phyloP scores from a whole-genome alignment of 2,329 filamentous ascomycete species.

The Fusarium stilboides region DNA sequence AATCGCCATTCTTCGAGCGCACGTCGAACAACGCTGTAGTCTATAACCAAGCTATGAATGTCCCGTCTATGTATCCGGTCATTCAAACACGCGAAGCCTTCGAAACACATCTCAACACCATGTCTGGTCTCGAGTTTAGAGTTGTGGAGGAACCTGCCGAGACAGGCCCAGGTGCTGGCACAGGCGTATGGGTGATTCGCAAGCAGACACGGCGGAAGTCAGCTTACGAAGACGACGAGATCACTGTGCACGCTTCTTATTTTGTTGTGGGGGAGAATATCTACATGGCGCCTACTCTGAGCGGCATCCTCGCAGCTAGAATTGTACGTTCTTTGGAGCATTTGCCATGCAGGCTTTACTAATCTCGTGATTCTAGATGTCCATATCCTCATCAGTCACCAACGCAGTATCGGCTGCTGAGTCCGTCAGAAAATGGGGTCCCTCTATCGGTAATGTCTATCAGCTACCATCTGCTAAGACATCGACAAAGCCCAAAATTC shows the following conservation, averaged over 20 bases:
- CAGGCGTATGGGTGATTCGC: slow-evolving; percentile 78
- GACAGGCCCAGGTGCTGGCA: slow-evolving; percentile 74
- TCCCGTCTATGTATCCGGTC: slow-evolving; percentile 69
- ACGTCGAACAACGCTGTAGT: slow-evolving; percentile 78
- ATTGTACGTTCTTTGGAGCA: slow-evolving; percentile 61
- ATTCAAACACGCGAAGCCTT: slow-evolving; percentile 75
- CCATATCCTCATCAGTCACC: slow-evolving; percentile 69
- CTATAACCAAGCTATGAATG: slow-evolving; percentile 73
- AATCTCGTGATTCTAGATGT: slow-evolving; percentile 58
- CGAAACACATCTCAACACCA: slow-evolving; percentile 73
- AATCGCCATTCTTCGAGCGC: slow-evolving; percentile 77
- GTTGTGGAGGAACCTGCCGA: slow-evolving; percentile 77
- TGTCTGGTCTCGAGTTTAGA: slow-evolving; percentile 77
- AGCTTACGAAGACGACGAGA: slow-evolving; percentile 68
- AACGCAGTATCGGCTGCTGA: slow-evolving; percentile 67
- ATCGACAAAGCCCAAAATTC: slow-evolving; percentile 48
- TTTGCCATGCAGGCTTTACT: slow-evolving; percentile 7
- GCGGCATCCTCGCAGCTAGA: slow-evolving; percentile 71
- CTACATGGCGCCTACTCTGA: slow-evolving; percentile 75
- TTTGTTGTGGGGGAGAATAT: slow-evolving; percentile 77
- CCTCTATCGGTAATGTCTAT: slow-evolving; percentile 69
- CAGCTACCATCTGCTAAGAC: slow-evolving; percentile 55
- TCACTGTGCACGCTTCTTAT: slow-evolving; percentile 72
- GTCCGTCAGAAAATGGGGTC: slow-evolving; percentile 68
- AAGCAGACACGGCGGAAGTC: slow-evolving; percentile 76